A percentile compares a stretch with the other conserved stretches of the same genome.
Conservation (phyloP, 2,329 filamentous ascomycete genomes). For the Ceratocystis cacaofunesta region DNA sequence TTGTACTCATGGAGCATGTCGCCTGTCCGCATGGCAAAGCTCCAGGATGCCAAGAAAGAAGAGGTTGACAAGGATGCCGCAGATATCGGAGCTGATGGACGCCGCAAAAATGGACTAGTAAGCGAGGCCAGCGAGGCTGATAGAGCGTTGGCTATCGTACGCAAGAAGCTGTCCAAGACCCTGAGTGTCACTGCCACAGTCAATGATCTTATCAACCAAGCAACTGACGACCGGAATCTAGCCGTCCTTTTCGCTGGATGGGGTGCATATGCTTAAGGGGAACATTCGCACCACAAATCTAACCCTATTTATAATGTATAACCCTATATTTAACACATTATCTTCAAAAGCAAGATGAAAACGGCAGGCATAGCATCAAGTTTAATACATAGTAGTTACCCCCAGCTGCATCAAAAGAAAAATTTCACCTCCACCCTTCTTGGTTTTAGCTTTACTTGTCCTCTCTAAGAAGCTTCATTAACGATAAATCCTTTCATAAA, state of each 20-base stretch:
- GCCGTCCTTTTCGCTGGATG: constrained; percentile 67
- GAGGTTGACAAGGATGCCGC: constrained; percentile 22
- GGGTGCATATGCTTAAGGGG: constrained; percentile 31
- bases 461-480: background rate
- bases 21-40: constrained; percentile 46
- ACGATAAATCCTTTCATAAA: background rate
- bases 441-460: background rate
- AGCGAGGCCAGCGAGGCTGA: constrained; percentile 65
- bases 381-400: background rate
- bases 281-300: background rate
- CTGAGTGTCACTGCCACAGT: constrained; percentile 90
- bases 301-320: background rate
- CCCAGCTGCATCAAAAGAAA: background rate
- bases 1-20: constrained; percentile 92
- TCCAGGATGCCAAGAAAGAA: constrained; percentile 35
- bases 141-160: constrained; percentile 77
- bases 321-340: background rate
- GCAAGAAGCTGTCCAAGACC: constrained; percentile 90
- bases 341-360: too few relatives aligned
- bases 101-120: constrained; percentile 12
- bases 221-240: constrained; percentile 81
- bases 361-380: too few relatives aligned
- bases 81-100: constrained; percentile 14
- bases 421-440: background rate
- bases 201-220: constrained; percentile 92